phyloP scores from a whole-genome alignment of 306 rosid genomes.

The Rubus idaeus region DNA sequence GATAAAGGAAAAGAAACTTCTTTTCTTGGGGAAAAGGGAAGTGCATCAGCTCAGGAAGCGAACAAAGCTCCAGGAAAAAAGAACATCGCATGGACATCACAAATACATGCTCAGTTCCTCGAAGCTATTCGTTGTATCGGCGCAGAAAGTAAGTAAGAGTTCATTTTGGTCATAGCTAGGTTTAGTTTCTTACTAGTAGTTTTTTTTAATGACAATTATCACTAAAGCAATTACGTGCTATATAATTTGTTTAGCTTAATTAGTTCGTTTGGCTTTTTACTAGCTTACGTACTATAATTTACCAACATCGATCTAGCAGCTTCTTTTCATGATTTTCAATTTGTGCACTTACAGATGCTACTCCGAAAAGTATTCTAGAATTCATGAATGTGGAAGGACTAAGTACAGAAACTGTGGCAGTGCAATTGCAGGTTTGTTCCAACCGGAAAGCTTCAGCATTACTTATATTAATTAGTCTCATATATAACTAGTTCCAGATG shows the following conservation, averaged over 20 bases:
- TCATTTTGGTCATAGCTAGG: background rate
- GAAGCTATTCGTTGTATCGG: slow-evolving; percentile 7
- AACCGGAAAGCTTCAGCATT: background rate
- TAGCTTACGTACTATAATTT: background rate
- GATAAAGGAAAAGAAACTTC: too few relatives aligned
- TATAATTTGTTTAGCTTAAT: too few relatives aligned
- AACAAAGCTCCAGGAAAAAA: background rate
- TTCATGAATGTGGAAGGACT: slow-evolving; percentile 13
- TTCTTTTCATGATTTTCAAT: background rate
- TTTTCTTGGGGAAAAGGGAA: background rate
- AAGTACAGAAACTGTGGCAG: slow-evolving; percentile 4
- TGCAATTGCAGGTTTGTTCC: slow-evolving; percentile 12
- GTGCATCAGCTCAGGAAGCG: background rate
- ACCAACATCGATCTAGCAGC: background rate
- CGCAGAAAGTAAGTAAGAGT: background rate
- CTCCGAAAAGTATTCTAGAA: background rate
- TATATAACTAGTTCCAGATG: too few relatives aligned
- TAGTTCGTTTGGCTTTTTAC: background rate
- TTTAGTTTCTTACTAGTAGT: background rate
- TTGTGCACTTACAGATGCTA: background rate
- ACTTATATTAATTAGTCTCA: too few relatives aligned
- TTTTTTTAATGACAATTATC: background rate
- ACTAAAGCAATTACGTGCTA: too few relatives aligned
- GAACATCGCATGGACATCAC: background rate
- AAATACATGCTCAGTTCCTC: slow-evolving; percentile 8